A percentile compares a stretch with the other conserved stretches of the same genome.
phyloP scores from a whole-genome alignment of 1,284 basidiomycete species.

The Microbotryomycetes sp. region DNA sequence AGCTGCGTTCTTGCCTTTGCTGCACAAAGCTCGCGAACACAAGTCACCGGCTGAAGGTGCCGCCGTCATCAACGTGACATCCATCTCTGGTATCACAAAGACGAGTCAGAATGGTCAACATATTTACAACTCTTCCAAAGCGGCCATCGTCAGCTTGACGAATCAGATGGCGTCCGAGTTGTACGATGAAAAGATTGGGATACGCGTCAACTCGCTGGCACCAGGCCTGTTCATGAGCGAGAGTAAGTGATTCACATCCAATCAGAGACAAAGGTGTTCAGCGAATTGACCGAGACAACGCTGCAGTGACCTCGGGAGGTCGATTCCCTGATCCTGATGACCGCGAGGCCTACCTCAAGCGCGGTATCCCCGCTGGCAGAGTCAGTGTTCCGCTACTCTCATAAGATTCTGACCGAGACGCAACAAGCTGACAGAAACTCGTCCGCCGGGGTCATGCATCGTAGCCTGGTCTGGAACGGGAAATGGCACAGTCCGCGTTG shows the following conservation, averaged over 20 bases:
- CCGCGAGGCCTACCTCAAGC: neutral
- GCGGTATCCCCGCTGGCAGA: neutral
- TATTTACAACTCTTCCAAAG: constrained; percentile 43
- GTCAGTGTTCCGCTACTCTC: neutral
- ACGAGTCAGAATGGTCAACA: constrained; percentile 43
- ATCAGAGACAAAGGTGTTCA: no score
- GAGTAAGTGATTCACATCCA: neutral
- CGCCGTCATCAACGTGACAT: constrained; percentile 41
- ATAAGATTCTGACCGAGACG: neutral
- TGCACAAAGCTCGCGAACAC: constrained; percentile 40
- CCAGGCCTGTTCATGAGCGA: constrained; percentile 38
- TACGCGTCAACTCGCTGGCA: constrained; percentile 40
- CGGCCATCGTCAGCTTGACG: constrained; percentile 39
- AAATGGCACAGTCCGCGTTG: neutral
- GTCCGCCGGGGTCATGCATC: neutral
- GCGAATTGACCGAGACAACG: no score
- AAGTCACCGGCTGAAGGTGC: constrained; percentile 40
- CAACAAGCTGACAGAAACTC: no score
- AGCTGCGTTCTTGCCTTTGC: constrained; percentile 44
- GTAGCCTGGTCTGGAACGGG: neutral
- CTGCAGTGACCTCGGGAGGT: neutral
- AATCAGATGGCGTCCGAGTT: constrained; percentile 41
- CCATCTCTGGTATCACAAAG: constrained; percentile 39
- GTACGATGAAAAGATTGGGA: constrained; percentile 36
- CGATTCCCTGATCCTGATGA: neutral